A percentile compares a stretch with the other conserved stretches of the same genome.
Evolutionary conservation across 805 yeast genomes (phyloP).

Genomic region (Candida glaebosa): DNA sequence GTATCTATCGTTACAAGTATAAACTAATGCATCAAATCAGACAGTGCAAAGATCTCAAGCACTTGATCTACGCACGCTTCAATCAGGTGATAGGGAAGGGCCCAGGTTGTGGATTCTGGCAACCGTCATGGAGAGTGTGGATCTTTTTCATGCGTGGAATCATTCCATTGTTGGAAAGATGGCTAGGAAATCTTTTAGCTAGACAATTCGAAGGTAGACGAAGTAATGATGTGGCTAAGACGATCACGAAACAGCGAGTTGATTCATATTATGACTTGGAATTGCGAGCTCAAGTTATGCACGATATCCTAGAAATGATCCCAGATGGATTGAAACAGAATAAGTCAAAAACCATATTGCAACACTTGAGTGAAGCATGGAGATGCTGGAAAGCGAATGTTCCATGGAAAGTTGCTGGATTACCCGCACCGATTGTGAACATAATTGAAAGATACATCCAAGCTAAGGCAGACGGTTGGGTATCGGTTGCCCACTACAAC

Average conservation of each 20-base stretch:
- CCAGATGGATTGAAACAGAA: slow-evolving; percentile 90
- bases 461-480: slow-evolving; percentile 97
- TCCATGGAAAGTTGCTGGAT: slow-evolving; percentile 96
- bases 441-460: slow-evolving; percentile 86
- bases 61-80: slow-evolving; percentile 81
- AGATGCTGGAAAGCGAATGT: slow-evolving; percentile 99
- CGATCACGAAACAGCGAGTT: slow-evolving; percentile 91
- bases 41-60: slow-evolving; percentile 93
- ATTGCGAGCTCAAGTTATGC: slow-evolving; percentile 89
- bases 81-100: slow-evolving; percentile 91
- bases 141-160: slow-evolving; percentile 85
- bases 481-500: slow-evolving; percentile 87
- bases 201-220: slow-evolving; percentile 96
- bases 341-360: slow-evolving; percentile 82
- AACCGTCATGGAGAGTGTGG: slow-evolving; percentile 99
- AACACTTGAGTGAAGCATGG: slow-evolving; percentile 98
- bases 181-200: slow-evolving; percentile 88
- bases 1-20: slow-evolving; percentile 94
- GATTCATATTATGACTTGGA: slow-evolving; percentile 95
- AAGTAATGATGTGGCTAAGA: slow-evolving; percentile 86
- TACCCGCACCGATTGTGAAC: slow-evolving; percentile 85
- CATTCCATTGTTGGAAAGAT: slow-evolving; percentile 86
- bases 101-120: slow-evolving; percentile 99
- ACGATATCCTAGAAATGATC: slow-evolving; percentile 93
- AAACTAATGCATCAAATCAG: slow-evolving; percentile 98